phyloP scores from a whole-genome alignment of 192 early-diverging fungal species.

The Mortierella alpina region DNA sequence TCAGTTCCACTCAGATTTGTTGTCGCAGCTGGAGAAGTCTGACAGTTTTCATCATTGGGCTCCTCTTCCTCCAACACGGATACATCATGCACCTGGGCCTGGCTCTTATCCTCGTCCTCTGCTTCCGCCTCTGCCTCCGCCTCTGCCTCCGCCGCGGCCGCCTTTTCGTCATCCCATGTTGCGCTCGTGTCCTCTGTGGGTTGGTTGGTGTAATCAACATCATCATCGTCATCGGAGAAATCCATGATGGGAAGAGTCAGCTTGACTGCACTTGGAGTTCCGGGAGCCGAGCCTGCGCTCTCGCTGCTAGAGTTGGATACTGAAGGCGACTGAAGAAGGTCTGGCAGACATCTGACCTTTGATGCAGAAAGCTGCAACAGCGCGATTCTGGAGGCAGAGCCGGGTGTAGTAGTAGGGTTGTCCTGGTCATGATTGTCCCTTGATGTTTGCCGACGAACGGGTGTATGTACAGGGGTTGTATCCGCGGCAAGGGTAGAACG shows the following conservation, averaged over 20 bases:
- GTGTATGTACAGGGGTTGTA: conserved; percentile 22
- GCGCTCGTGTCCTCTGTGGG: neutral
- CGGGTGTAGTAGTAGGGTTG: conserved; percentile 1
- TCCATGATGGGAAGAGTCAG: neutral
- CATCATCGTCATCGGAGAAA: neutral
- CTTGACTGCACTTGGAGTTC: neutral
- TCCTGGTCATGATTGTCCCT: neutral
- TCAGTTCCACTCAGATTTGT: neutral
- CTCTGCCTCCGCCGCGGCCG: neutral
- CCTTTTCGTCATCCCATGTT: neutral
- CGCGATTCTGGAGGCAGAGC: conserved; percentile 10
- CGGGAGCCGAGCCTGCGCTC: neutral
- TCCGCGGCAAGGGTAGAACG: neutral
- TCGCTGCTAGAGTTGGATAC: neutral
- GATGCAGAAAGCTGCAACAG: conserved; percentile 31
- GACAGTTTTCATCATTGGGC: neutral
- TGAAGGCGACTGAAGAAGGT: conserved; percentile 19
- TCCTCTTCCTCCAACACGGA: neutral
- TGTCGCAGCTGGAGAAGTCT: neutral
- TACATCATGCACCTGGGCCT: neutral
- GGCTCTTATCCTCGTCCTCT: neutral
- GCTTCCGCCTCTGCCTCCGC: neutral
- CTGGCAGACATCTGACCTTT: conserved; percentile 14
- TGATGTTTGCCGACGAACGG: conserved; percentile 9
- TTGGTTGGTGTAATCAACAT: neutral